Conservation (phyloP, 2,329 filamentous ascomycete genomes). For the Phaeophleospora eucalypticola region DNA sequence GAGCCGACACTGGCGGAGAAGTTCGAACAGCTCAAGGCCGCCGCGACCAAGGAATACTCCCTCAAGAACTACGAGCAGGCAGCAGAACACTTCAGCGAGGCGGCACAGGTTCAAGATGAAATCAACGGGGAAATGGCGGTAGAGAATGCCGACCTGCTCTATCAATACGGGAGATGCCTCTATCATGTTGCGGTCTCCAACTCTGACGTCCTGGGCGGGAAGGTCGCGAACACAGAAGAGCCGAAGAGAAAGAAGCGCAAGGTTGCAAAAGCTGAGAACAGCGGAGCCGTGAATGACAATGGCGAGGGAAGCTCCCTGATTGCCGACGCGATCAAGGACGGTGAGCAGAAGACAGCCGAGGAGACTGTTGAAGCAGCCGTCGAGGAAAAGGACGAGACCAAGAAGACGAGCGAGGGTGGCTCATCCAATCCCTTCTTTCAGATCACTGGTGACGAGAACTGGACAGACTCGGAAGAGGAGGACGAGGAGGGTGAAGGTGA, state of each 20-base stretch:
- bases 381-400: conserved; percentile 44
- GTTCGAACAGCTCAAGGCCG: conserved; percentile 66
- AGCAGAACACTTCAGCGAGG: conserved; percentile 81
- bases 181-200: conserved; percentile 93
- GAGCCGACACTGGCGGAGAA: conserved; percentile 21
- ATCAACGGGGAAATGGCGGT: conserved; percentile 88
- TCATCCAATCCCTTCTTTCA: conserved; percentile 79
- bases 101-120: conserved; percentile 83
- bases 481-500: conserved; percentile 41
- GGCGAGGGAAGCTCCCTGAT: conserved; percentile 28
- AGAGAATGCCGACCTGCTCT: conserved; percentile 89
- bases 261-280: conserved; percentile 25
- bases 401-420: conserved; percentile 37
- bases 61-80: conserved; percentile 85
- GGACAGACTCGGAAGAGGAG: conserved; percentile 69
- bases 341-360: conserved; percentile 39
- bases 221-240: conserved; percentile 59
- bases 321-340: conserved; percentile 30
- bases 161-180: conserved; percentile 86
- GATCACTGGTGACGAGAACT: conserved; percentile 92
- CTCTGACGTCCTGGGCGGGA: conserved; percentile 87
- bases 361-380: conserved; percentile 39
- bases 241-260: conserved; percentile 48
- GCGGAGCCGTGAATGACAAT: conserved; percentile 26
- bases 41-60: conserved; percentile 78